phyloP scores from a whole-genome alignment of 352 stramenopile species.

The Pythium folliculosum region DNA sequence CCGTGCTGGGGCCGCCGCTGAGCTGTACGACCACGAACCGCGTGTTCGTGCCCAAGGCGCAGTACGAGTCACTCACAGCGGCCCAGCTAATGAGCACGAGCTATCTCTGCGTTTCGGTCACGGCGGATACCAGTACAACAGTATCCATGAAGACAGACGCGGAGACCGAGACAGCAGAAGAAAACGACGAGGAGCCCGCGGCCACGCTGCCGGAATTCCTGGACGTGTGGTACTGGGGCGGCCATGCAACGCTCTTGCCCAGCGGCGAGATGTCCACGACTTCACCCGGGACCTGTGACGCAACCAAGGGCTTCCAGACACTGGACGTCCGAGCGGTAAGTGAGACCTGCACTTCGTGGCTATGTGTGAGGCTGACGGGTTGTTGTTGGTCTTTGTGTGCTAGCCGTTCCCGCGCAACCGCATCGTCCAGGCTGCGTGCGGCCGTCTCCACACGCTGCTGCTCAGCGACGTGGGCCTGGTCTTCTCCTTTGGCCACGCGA shows the following conservation, averaged over 20 bases:
- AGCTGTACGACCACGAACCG: conserved; percentile 11
- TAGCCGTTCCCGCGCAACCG: conserved; percentile 62
- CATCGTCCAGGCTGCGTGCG: conserved; percentile 57
- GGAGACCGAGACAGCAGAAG: neutral
- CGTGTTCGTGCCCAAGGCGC: conserved; percentile 41
- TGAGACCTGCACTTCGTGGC: too few species aligned
- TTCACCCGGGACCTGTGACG: neutral
- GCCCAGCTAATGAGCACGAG: neutral
- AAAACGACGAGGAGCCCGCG: neutral
- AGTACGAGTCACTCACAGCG: conserved; percentile 24
- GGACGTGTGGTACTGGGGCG: conserved; percentile 24
- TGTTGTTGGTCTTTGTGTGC: neutral
- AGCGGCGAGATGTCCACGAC: conserved; percentile 1
- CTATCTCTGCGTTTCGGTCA: neutral
- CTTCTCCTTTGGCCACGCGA: conserved; percentile 52
- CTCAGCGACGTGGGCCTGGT: conserved; percentile 65
- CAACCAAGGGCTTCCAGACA: conserved; percentile 13
- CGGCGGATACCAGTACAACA: neutral
- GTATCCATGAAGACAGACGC: neutral
- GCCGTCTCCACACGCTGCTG: conserved; percentile 61
- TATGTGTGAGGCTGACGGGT: too few species aligned
- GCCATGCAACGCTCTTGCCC: conserved; percentile 3
- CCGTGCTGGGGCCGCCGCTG: conserved; percentile 11
- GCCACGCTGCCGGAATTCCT: conserved; percentile 21
- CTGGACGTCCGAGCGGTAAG: conserved; percentile 45